These are phyloP conservation scores for Alloascoidea hylecoeti DNA, from an alignment of 805 yeast species.

Conservation along the genomic window DNA sequence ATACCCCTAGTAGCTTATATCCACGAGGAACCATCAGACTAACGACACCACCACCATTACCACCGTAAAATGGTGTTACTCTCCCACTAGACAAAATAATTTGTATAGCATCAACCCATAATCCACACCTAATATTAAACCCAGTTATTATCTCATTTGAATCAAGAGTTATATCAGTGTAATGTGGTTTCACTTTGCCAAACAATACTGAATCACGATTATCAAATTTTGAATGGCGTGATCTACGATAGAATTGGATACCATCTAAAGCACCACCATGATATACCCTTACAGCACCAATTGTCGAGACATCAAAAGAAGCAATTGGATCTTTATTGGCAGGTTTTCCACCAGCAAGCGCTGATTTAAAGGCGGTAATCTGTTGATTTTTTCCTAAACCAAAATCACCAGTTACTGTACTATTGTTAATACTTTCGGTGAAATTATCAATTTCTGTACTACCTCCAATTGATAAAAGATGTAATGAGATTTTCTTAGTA, in stretches of 20 bases:
- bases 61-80: conserved; percentile 47
- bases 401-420: no score
- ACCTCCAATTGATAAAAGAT: no score
- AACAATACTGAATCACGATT: conserved; percentile 14
- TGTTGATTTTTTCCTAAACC: no score
- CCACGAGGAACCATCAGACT: conserved; percentile 54
- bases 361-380: no score
- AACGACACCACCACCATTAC: conserved; percentile 49
- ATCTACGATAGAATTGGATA: conserved; percentile 35
- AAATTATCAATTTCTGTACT: no score
- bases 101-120: conserved; percentile 84
- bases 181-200: conserved; percentile 27
- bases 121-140: conserved; percentile 58
- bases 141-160: conserved; percentile 47
- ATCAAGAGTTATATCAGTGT: conserved; percentile 39
- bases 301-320: no score
- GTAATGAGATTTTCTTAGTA: no score
- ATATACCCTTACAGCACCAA: conserved; percentile 46
- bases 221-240: no score
- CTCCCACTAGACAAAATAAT: conserved; percentile 35
- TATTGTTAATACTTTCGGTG: no score
- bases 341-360: no score
- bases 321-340: no score
- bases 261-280: conserved; percentile 81
- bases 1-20: conserved; percentile 47